Evolutionary conservation across 441 rosid genomes (phyloP).

Genomic region (Corymbia citriodora): DNA sequence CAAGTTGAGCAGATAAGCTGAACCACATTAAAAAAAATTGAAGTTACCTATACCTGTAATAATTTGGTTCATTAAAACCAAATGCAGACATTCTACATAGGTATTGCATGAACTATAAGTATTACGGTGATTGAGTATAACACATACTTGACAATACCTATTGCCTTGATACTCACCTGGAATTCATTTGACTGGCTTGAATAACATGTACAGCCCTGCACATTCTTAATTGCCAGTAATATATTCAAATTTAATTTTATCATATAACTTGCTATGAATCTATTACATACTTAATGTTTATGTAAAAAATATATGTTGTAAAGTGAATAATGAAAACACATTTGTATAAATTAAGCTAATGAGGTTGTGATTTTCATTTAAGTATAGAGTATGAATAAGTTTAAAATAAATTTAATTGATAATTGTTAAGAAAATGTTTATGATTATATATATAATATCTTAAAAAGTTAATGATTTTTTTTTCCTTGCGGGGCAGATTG

Average conservation of each 20-base stretch:
- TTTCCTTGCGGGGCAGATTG: too few relatives aligned
- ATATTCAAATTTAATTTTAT: background rate
- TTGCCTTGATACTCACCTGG: constrained; percentile 31
- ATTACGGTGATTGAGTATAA: background rate
- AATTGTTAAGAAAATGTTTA: too few relatives aligned
- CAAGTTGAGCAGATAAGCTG: background rate
- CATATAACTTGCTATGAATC: background rate
- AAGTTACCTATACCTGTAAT: background rate
- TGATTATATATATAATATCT: too few relatives aligned
- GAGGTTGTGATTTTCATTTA: background rate
- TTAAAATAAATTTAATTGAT: background rate
- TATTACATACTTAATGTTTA: background rate
- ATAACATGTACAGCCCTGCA: too few relatives aligned
- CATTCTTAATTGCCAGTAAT: too few relatives aligned
- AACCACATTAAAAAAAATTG: background rate
- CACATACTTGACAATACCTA: background rate
- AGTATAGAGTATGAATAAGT: background rate
- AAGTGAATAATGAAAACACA: background rate
- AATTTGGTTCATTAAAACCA: background rate
- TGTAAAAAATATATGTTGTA: too few relatives aligned
- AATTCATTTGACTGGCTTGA: constrained; percentile 30
- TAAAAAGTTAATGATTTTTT: too few relatives aligned
- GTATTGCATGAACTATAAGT: background rate
- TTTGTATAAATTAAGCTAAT: background rate
- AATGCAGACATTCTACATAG: background rate